Evolutionary conservation across 768 basidiomycete species (phyloP), one percentile per base, ranked within the genome.

Genomic region (Suillus discolor): DNA sequence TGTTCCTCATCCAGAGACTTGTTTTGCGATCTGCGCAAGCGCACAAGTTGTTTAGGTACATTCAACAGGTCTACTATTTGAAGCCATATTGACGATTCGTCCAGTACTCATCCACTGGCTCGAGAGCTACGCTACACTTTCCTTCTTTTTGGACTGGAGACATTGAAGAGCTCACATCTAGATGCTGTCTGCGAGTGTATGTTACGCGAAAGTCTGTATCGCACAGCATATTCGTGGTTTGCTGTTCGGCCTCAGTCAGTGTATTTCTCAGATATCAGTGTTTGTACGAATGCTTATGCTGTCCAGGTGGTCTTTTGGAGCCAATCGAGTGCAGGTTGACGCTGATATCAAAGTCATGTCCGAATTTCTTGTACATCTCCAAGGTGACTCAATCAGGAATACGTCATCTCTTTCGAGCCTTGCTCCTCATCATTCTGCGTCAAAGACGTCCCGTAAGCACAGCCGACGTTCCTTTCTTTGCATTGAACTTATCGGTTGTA

Each of bases 221-320:
- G 79, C 6, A 85, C 89, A 2, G 95, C 94, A 3, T 93, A 94
- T 70, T 85, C 89, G 4, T 99, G 97, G 97, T 99, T 99, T 78
- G 81, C 90, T n/a, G 86, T 90, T 57, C 85, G 91, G n/a, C 91
- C 96, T 11, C 94, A 95, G 96, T 97, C 76, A 77, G 93, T 71
- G 53, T 44, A 4, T 39, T 61, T 51, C n/a, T 25, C 44, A 8
- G 57, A 4, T 39, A 34, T 60, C 34, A 36, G 39, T 20, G 45
- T 57, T 61, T 31, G n/a, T 51, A 42, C 60, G 53, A 47, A 68
- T 36, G 62, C 31, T n/a, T 34, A 41, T 23, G 42, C 28, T 47
- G 15, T 18, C 1, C 71, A 98, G 96, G 71, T 99, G 97, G 96
- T 91, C 96, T 5, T 97, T 89, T 74, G 97, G 97, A n/a, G 92